Evolutionary conservation across 2,329 filamentous ascomycete species (phyloP).

Genomic region (Clonostachys chloroleuca): DNA sequence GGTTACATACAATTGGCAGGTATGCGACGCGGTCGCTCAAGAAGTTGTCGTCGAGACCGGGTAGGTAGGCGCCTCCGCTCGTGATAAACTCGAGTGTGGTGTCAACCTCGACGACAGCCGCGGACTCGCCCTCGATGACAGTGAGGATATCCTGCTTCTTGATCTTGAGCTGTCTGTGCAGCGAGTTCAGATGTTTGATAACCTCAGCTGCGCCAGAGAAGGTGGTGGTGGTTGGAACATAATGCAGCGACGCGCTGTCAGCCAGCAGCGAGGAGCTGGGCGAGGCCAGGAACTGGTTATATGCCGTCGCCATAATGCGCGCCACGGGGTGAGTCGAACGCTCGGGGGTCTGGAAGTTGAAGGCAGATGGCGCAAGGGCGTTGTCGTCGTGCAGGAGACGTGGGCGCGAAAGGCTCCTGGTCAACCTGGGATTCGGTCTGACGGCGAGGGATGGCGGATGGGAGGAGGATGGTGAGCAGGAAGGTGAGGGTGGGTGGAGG

Average conservation of each 20-base stretch:
- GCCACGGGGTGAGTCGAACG: too few species aligned
- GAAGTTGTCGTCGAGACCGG: constrained; percentile 91
- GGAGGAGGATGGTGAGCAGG: too few species aligned
- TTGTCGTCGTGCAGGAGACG: too few species aligned
- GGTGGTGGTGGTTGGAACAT: constrained; percentile 82
- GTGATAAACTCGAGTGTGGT: constrained; percentile 77
- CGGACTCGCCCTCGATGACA: constrained; percentile 65
- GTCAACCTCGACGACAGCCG: constrained; percentile 78
- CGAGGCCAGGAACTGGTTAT: constrained; percentile 68
- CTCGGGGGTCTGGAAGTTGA: too few species aligned
- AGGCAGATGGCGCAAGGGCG: too few species aligned
- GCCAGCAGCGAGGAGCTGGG: constrained; percentile 61
- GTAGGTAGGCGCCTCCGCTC: constrained; percentile 82
- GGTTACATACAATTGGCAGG: constrained; percentile 69
- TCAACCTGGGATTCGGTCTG: too few species aligned
- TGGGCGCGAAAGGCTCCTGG: too few species aligned
- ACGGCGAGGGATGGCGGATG: too few species aligned
- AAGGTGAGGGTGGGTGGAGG: too few species aligned
- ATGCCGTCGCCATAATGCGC: constrained; percentile 33
- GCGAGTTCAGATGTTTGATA: constrained; percentile 72
- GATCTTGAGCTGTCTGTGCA: constrained; percentile 74
- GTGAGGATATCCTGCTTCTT: constrained; percentile 75
- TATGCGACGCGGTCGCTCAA: constrained; percentile 75
- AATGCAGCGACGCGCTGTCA: constrained; percentile 69
- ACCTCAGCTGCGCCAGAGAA: constrained; percentile 70